phyloP scores from a whole-genome alignment of 192 early-diverging fungal genomes.

The Coemansia sp. region DNA sequence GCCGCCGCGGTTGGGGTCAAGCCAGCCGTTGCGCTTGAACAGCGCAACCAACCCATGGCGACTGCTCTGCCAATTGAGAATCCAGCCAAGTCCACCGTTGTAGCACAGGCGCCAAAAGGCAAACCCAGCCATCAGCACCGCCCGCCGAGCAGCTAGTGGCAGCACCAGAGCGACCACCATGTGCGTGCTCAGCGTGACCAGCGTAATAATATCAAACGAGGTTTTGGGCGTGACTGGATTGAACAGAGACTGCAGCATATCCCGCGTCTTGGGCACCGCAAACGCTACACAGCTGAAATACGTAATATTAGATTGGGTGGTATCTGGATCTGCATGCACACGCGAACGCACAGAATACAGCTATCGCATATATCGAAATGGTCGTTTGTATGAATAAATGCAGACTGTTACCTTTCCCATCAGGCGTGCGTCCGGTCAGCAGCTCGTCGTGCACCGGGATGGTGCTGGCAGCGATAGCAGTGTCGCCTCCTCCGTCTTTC shows the following conservation, averaged over 20 bases:
- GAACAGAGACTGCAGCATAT: constrained; percentile 77
- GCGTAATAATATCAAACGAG: constrained; percentile 70
- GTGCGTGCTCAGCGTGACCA: constrained; percentile 65
- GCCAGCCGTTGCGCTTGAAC: constrained; percentile 69
- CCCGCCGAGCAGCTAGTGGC: constrained; percentile 56
- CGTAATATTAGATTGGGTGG: not conserved
- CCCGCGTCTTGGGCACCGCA: constrained; percentile 69
- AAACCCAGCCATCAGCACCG: constrained; percentile 73
- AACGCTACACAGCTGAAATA: constrained; percentile 31
- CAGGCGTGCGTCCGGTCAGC: constrained; percentile 44
- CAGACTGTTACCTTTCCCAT: constrained; percentile 40
- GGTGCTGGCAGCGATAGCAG: not conserved
- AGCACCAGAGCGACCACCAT: constrained; percentile 68
- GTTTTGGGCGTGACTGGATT: constrained; percentile 68
- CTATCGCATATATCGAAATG: not conserved
- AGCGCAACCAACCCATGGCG: constrained; percentile 67
- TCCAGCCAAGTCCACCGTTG: constrained; percentile 81
- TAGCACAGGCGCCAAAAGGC: constrained; percentile 85
- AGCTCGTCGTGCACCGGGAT: constrained; percentile 14
- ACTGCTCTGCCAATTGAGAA: constrained; percentile 81
- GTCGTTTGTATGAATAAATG: not conserved
- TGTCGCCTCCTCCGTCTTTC: constrained; percentile 5
- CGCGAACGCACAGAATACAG: not conserved
- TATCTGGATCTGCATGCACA: constrained; percentile 4
- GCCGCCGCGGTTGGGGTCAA: constrained; percentile 59